These are phyloP conservation scores for Ormosia emarginata DNA, from an alignment of 306 rosid genomes.

Conservation along the genomic window DNA sequence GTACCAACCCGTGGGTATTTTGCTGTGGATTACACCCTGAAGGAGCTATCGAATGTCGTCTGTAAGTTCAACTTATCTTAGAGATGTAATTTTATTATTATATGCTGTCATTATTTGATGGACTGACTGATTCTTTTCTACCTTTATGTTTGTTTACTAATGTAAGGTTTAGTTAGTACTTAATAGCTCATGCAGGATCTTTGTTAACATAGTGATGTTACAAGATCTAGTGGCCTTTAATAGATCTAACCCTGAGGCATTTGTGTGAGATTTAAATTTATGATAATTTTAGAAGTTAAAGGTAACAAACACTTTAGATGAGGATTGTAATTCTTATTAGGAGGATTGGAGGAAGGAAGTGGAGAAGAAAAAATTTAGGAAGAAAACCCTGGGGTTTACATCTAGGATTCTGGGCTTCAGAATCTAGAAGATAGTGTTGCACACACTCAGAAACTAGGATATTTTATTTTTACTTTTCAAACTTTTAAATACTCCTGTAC, in stretches of 20 bases:
- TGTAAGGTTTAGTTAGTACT: neutral
- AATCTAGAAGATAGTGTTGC: neutral
- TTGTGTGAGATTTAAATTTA: neutral
- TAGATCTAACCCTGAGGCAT: neutral
- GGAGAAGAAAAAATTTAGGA: neutral
- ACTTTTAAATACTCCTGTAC: neutral
- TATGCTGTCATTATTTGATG: neutral
- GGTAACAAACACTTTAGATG: neutral
- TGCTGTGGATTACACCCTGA: slow-evolving; percentile 50
- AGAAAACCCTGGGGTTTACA: neutral
- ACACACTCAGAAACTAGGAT: neutral
- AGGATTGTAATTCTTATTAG: neutral
- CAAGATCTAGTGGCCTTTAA: neutral
- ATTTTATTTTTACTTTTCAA: neutral
- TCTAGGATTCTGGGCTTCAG: neutral
- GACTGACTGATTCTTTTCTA: neutral
- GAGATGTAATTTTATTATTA: neutral
- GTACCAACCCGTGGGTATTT: slow-evolving; percentile 44
- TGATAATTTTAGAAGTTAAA: neutral
- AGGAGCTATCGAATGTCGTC: slow-evolving; percentile 19
- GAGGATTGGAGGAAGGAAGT: neutral
- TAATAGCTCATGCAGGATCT: neutral
- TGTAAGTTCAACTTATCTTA: slow-evolving; percentile 42
- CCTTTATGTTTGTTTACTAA: neutral
- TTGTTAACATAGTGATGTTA: neutral